Conservation (phyloP, 169 alveolate species). For the Babesia bovis region DNA sequence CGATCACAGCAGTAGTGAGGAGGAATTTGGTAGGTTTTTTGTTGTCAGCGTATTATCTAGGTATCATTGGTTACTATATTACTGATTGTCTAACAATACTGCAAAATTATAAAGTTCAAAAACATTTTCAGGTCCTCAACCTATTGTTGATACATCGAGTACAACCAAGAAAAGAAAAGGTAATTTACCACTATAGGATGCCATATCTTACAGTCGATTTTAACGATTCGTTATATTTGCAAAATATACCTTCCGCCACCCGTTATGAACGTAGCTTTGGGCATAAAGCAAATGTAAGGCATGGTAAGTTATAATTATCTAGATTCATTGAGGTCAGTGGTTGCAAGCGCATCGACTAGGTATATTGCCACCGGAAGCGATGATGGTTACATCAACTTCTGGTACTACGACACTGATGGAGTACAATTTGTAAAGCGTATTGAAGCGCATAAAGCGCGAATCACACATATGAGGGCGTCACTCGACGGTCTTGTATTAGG, state of each 20-base stretch:
- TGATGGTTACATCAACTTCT: slow-evolving; percentile 96
- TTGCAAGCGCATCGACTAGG: slow-evolving; percentile 83
- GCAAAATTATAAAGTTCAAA: not conserved
- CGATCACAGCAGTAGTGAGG: slow-evolving; percentile 47
- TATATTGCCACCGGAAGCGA: slow-evolving; percentile 91
- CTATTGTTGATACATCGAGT: not conserved
- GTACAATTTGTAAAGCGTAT: slow-evolving; percentile 95
- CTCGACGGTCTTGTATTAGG: slow-evolving; percentile 81
- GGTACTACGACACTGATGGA: slow-evolving; percentile 92
- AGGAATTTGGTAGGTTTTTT: slow-evolving; percentile 55
- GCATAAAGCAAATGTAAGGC: slow-evolving; percentile 86
- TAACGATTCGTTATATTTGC: slow-evolving; percentile 76
- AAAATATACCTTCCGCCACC: slow-evolving; percentile 80
- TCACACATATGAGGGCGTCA: slow-evolving; percentile 73
- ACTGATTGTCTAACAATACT: not conserved
- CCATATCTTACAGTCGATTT: slow-evolving; percentile 20
- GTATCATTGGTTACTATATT: too few species aligned
- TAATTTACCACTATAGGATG: not conserved
- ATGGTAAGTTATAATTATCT: slow-evolving; percentile 58
- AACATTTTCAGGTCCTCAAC: slow-evolving; percentile 51
- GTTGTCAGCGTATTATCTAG: not conserved
- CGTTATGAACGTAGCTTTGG: slow-evolving; percentile 86
- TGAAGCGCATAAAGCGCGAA: slow-evolving; percentile 87
- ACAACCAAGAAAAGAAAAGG: slow-evolving; percentile 14
- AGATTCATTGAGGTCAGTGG: slow-evolving; percentile 51